Percentiles rank a stretch among this genome's conserved stretches.
phyloP scores from a whole-genome alignment of 345 rosid genomes.

The Microcos paniculata region DNA sequence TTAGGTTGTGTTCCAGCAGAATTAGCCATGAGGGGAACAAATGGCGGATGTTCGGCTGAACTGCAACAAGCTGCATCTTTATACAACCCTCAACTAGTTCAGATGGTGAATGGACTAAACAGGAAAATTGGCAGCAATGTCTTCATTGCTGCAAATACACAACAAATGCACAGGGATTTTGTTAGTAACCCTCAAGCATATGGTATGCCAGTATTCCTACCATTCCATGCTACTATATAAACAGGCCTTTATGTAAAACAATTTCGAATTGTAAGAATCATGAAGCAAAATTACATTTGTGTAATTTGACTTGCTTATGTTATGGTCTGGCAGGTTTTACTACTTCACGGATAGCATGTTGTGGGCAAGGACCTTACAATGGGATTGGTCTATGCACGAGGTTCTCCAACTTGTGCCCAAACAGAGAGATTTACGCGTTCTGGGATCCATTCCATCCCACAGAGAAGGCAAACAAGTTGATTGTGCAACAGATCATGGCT shows the following conservation, averaged over 20 bases:
- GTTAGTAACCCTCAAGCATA: conserved; percentile 35
- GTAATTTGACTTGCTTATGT: not conserved
- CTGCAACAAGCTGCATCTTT: conserved; percentile 56
- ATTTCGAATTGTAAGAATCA: not conserved
- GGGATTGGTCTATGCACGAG: conserved; percentile 69
- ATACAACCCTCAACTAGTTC: conserved; percentile 57
- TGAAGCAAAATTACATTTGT: not conserved
- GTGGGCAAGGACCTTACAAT: conserved; percentile 75
- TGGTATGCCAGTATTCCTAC: conserved; percentile 25
- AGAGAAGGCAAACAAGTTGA: conserved; percentile 59
- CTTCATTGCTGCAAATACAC: conserved; percentile 17
- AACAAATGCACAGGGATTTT: conserved; percentile 34
- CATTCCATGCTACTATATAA: too few relatives aligned
- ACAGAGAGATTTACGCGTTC: conserved; percentile 51
- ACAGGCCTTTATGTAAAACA: not conserved
- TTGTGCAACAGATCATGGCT: conserved; percentile 44
- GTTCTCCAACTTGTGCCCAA: conserved; percentile 55
- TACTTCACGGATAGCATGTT: conserved; percentile 58
- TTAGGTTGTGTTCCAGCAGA: conserved; percentile 82
- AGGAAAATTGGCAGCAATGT: conserved; percentile 18
- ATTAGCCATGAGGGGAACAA: conserved; percentile 48
- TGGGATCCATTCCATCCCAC: conserved; percentile 87
- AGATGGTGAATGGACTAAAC: conserved; percentile 50
- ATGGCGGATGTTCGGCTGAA: conserved; percentile 54
- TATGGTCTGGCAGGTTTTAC: conserved; percentile 47